Evolutionary conservation across 805 yeast species (phyloP), one percentile per base, ranked within the genome.

Genomic region (Saccharomyces jurei): DNA sequence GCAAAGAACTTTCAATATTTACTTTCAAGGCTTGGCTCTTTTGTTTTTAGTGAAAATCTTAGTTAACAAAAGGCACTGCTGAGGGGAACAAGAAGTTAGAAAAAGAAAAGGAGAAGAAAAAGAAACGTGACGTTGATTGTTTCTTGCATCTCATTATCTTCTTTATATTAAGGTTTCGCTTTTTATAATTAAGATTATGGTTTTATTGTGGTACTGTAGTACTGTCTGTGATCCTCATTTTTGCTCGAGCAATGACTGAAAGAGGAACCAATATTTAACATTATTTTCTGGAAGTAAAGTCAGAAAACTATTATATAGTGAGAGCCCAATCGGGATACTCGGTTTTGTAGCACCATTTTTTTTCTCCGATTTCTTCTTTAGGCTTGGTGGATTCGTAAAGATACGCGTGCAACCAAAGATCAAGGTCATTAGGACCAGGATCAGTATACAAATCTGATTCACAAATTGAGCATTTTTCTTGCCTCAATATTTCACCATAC

Each of bases 371-470:
- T 25, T 49, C 29, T 54, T 59, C 58, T 30, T 69, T 70, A 4
- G 66, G 56, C 29, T 69, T 67, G 1, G 73, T 74, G 0, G 88
- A 83, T 56, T 81, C 83, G 65, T 91, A 92, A 56, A 81, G 79
- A 66, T 80, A 84, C 0, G 98, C 97, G 71, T 92, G 99, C 22
- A 92, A 72, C 94, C 95, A 92, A 44, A 92, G 69, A 52, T 84
- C 89, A 56, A 94, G 72, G 62, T 92, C 98, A 60, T 85, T 86
- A 2, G 87, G 84, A 4, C 95, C 89, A 0, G 98, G 98, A 62
- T 90, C 96, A 0, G 89, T 77, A 64, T 88, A 90, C 11, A 90
- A 70, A 30, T 84, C 87, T 13, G 83, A 73, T 0, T 77, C 83
- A 68, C 97, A 90, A 1, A 74, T 77, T 0, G 74, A 74, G 67